A percentile compares a stretch with the other conserved stretches of the same genome.
These are phyloP conservation scores for Tilletia walkeri DNA, from an alignment of 1,284 basidiomycete genomes.

Conservation along the genomic window DNA sequence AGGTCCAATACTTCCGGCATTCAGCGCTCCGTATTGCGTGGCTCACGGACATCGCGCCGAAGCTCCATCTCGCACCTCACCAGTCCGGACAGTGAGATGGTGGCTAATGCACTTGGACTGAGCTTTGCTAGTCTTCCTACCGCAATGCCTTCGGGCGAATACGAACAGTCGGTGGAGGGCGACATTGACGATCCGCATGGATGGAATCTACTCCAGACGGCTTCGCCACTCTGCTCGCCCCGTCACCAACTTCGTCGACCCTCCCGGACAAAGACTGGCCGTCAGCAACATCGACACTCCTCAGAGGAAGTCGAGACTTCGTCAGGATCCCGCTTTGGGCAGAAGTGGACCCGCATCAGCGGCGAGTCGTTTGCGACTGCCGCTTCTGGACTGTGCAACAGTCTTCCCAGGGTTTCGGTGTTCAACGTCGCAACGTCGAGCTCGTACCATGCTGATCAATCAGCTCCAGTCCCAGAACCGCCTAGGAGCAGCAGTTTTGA, in stretches of 20 bases:
- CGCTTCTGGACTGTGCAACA: neutral
- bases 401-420: neutral
- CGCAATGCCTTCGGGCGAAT: constrained; percentile 3
- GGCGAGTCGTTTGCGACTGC: neutral
- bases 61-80: neutral
- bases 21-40: no score
- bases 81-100: constrained; percentile 14
- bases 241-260: neutral
- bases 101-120: neutral
- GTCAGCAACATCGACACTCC: neutral
- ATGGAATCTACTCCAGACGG: constrained; percentile 13
- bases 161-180: neutral
- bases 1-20: no score
- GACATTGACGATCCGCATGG: neutral
- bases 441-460: neutral
- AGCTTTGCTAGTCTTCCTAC: constrained; percentile 6
- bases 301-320: no score
- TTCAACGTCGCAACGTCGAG: neutral
- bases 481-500: neutral
- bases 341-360: neutral
- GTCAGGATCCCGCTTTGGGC: no score
- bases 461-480: neutral
- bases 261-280: neutral
- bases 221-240: constrained; percentile 12
- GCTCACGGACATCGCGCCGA: neutral